These are phyloP conservation scores for Phaseolus coccineus DNA, from an alignment of 331 rosid genomes.

Conservation along the genomic window DNA sequence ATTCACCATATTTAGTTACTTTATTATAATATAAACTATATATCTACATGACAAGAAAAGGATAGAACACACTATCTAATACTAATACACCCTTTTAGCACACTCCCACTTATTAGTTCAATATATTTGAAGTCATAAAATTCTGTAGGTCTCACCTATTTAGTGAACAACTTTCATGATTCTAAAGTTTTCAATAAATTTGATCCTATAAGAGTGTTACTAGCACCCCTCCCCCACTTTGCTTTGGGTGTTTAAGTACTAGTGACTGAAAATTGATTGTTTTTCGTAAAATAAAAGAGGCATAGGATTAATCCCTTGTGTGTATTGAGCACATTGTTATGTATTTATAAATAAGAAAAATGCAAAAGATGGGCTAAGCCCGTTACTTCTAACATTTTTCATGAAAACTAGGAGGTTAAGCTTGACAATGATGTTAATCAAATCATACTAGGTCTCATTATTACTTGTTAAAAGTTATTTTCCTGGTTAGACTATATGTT, in stretches of 20 bases:
- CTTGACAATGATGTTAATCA: background rate
- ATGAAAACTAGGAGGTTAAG: too few species aligned
- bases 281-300: background rate
- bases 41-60: background rate
- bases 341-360: too few species aligned
- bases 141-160: background rate
- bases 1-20: slow-evolving; percentile 14
- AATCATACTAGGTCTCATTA: slow-evolving; percentile 7
- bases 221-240: background rate
- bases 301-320: too few species aligned
- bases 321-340: too few species aligned
- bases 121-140: background rate
- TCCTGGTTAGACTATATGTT: background rate
- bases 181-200: background rate
- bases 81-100: background rate
- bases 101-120: background rate
- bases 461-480: background rate
- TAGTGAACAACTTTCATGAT: background rate
- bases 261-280: background rate
- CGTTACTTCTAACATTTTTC: too few species aligned
- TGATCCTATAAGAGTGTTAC: background rate
- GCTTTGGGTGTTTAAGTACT: background rate
- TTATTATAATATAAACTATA: background rate
- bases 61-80: background rate
- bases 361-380: too few species aligned